These are phyloP conservation scores for Acacia melanoxylon DNA, from an alignment of 306 rosid genomes.

Conservation along the genomic window DNA sequence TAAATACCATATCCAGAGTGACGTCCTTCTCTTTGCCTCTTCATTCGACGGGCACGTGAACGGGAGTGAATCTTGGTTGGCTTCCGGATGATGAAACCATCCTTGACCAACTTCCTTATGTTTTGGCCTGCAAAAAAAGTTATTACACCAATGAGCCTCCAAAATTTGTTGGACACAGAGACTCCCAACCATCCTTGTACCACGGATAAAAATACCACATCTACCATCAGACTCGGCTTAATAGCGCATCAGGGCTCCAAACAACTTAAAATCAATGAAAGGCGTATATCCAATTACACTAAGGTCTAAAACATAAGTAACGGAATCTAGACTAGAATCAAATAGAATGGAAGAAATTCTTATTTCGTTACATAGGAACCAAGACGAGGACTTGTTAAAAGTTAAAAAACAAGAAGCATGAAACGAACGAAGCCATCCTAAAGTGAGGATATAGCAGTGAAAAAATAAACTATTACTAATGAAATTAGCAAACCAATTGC, in stretches of 20 bases:
- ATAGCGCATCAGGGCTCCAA: not conserved
- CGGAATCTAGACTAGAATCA: not conserved
- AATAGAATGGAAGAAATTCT: not conserved
- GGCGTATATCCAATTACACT: not conserved
- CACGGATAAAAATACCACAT: not conserved
- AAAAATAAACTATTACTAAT: not conserved
- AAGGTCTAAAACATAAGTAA: not conserved
- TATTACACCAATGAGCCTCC: not conserved
- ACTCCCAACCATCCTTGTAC: not conserved
- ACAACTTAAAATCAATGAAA: not conserved
- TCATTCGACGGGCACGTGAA: conserved; percentile 94
- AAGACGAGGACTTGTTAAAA: no score
- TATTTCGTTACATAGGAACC: not conserved
- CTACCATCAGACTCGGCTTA: not conserved
- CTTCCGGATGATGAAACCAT: conserved; percentile 94
- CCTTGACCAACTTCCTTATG: conserved; percentile 92
- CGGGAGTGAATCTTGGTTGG: conserved; percentile 98
- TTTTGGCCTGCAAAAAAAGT: conserved; percentile 72
- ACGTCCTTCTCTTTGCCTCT: conserved; percentile 95
- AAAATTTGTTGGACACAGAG: not conserved
- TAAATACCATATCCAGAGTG: conserved; percentile 93
- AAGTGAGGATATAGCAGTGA: not conserved
- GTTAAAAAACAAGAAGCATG: not conserved
- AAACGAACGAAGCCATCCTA: not conserved
- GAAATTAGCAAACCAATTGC: not conserved